Base-by-base conservation (phyloP, 352 stramenopile genomes). In the Phytophthora cryptogea region DNA sequence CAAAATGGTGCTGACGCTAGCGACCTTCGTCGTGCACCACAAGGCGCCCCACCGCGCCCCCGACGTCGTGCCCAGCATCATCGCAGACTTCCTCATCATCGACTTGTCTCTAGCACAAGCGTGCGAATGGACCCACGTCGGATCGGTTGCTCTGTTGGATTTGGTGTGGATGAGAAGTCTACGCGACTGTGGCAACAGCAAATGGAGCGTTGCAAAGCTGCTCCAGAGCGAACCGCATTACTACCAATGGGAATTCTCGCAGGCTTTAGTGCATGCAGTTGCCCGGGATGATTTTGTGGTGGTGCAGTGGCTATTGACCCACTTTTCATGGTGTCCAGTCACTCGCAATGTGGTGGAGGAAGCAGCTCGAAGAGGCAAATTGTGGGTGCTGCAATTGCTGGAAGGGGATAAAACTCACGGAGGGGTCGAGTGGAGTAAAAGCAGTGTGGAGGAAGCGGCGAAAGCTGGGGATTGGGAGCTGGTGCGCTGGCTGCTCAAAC, bases 81-180 rank as follows among this genome's bases (percentile, higher is more conserved):
- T 28, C 17, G 26, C 39, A 1, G 14, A 58, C 14, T 47, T 63
- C 30, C 17, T 63, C 3, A 8, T 66, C 13, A 11, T 13, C 1
- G 50, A 60, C 20, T 27, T 66, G 6, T 20, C 42, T 17, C 36
- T 65, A 16, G 9, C 36, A 5, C 33, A 31, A 0, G 43, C 42
- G 9, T 61, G 43, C 23, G 28, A 54, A 13, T 39, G 17, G 13
- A 27, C 6, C 14, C 54, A 11, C 31, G 10, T 11, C 10, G 43
- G 44, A 4, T 56, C 43, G 4, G 33, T 39, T 3, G 20, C 16
- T 10, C 39, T 61, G 5, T 27, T 67, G 30, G 44, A 67, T 33
- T 30, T 62, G 27, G 23, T 61, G 23, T 60, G 58, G 49, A 41
- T 8, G 6, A 36, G 47, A 17, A 37, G 56, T 47, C 40, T 66